A percentile compares a stretch with the other conserved stretches of the same genome.
Conservation (phyloP, 495 filamentous ascomycete genomes). For the Lasiosphaeris hirsuta region DNA sequence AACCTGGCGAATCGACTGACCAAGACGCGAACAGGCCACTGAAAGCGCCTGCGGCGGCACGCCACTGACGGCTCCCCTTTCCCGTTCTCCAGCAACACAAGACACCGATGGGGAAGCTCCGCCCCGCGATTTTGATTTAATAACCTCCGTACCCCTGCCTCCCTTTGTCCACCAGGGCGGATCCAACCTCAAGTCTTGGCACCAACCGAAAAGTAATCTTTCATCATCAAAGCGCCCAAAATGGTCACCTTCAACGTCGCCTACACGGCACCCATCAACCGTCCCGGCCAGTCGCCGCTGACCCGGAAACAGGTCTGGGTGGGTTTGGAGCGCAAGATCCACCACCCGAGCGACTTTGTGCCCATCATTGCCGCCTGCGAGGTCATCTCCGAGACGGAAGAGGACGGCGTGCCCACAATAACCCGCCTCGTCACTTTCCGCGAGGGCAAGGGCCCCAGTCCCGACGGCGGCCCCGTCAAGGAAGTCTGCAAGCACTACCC, state of each 20-base stretch:
- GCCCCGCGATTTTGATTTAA: background rate
- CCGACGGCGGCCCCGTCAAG: slow-evolving; percentile 11
- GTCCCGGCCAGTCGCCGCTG: slow-evolving; percentile 21
- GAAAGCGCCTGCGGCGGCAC: no score
- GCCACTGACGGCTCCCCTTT: no score
- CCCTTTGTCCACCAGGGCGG: background rate
- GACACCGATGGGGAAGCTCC: slow-evolving; percentile 6
- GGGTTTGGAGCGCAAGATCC: slow-evolving; percentile 39
- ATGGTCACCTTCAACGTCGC: slow-evolving; percentile 39
- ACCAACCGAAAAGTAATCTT: background rate
- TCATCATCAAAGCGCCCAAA: background rate
- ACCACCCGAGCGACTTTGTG: slow-evolving; percentile 36
- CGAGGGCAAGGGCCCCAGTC: slow-evolving; percentile 12
- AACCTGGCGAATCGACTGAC: no score
- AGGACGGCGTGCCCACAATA: slow-evolving; percentile 19
- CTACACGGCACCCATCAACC: slow-evolving; percentile 43
- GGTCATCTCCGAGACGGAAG: slow-evolving; percentile 26
- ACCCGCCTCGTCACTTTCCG: slow-evolving; percentile 31
- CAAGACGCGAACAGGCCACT: no score
- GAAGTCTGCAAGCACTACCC: slow-evolving; percentile 31
- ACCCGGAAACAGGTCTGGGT: slow-evolving; percentile 37
- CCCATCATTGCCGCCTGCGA: slow-evolving; percentile 34
- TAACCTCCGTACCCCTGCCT: background rate
- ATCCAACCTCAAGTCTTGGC: background rate
- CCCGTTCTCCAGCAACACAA: background rate